A percentile compares a stretch with the other conserved stretches of the same genome.
phyloP scores from a whole-genome alignment of 805 yeast species.

The Sungouiozyma ichnusensis region DNA sequence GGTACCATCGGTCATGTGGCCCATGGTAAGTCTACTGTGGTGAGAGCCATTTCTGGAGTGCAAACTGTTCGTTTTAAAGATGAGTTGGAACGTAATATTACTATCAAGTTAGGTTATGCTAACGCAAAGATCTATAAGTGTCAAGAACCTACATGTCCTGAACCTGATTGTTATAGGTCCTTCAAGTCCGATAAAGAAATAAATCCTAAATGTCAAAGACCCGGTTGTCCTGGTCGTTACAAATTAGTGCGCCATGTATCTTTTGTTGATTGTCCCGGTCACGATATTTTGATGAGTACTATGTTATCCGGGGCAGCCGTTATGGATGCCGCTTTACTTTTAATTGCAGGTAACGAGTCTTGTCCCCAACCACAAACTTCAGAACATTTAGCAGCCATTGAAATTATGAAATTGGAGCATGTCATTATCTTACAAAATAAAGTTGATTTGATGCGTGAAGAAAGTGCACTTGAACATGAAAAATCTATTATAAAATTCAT shows the following conservation, averaged over 20 bases:
- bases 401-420: slow-evolving; percentile 96
- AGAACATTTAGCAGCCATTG: slow-evolving; percentile 98
- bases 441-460: slow-evolving; percentile 97
- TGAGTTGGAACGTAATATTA: slow-evolving; percentile 97
- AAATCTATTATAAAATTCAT: slow-evolving; percentile 85
- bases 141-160: slow-evolving; percentile 74
- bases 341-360: slow-evolving; percentile 96
- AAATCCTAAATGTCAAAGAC: slow-evolving; percentile 80
- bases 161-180: slow-evolving; percentile 91
- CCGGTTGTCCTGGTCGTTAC: slow-evolving; percentile 85
- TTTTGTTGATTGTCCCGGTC: slow-evolving; percentile 99
- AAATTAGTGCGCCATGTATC: slow-evolving; percentile 90
- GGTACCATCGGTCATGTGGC: slow-evolving; percentile 97
- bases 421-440: slow-evolving; percentile 94
- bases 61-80: slow-evolving; percentile 99
- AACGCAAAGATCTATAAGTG: slow-evolving; percentile 96
- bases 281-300: slow-evolving; percentile 99
- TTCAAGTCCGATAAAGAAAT: slow-evolving; percentile 93
- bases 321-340: slow-evolving; percentile 96
- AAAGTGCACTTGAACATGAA: slow-evolving; percentile 90
- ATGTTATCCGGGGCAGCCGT: slow-evolving; percentile 99
- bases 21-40: slow-evolving; percentile 90
- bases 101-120: slow-evolving; percentile 97
- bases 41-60: slow-evolving; percentile 94
- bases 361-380: slow-evolving; percentile 99